phyloP scores from a whole-genome alignment of 768 basidiomycete genomes.

The Pilatotrama ljubarskyi region DNA sequence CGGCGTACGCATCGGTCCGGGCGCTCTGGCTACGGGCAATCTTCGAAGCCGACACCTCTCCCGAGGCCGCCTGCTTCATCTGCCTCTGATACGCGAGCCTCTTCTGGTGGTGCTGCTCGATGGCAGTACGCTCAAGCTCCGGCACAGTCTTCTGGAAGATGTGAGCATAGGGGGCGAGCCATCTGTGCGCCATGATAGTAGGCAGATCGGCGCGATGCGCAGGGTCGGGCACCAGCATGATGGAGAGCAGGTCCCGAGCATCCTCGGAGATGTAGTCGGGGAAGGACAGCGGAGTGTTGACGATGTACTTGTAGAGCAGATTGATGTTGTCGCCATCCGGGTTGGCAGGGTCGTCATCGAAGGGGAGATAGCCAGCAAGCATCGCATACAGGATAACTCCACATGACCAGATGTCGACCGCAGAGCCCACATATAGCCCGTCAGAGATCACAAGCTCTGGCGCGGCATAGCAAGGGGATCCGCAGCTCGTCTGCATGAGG shows the following conservation, averaged over 20 bases:
- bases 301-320: constrained; percentile 96
- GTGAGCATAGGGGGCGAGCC: constrained; percentile 68
- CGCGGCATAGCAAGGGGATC: constrained; percentile 96
- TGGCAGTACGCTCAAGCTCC: constrained; percentile 76
- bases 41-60: constrained; percentile 26
- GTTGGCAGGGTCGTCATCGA: constrained; percentile 98
- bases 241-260: constrained; percentile 79
- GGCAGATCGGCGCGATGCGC: constrained; percentile 71
- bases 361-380: constrained; percentile 97
- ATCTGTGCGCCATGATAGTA: constrained; percentile 84
- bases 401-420: constrained; percentile 97
- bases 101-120: constrained; percentile 85
- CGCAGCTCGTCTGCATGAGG: constrained; percentile 98
- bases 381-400: constrained; percentile 96
- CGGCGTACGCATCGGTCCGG: constrained; percentile 46
- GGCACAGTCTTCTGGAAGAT: constrained; percentile 71
- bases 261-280: constrained; percentile 90
- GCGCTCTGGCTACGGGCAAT: constrained; percentile 55
- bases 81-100: constrained; percentile 78
- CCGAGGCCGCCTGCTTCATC: constrained; percentile 54
- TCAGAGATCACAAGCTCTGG: constrained; percentile 98
- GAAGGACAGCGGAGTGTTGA: constrained; percentile 94
- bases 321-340: constrained; percentile 99
- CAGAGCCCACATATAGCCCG: constrained; percentile 94
- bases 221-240: constrained; percentile 96